Evolutionary conservation across 257 asterid species (phyloP), one percentile per base, ranked within the genome.

Genomic region (Fraxinus anomala): DNA sequence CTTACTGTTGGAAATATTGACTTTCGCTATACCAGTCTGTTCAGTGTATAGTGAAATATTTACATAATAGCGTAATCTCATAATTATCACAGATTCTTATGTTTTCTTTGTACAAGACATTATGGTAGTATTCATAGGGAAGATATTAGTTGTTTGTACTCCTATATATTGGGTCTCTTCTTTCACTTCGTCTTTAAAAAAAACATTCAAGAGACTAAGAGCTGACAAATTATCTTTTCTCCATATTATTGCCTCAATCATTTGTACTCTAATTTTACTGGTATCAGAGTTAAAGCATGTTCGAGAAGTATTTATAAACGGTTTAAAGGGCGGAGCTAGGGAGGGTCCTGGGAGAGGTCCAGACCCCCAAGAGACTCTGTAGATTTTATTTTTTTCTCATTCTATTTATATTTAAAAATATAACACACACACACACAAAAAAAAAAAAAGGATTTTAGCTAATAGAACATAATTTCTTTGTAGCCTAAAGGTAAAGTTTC

Each of bases 1-100:
- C 49, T 77, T 72, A 76, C 75, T 77, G 40, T 37, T 51, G 21
- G 59, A 40, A 67, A 67, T 39, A 61, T 39, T 37, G 47, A 28
- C 68, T 47, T 47, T 47, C 21, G 1, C 59, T 16, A 47, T 16
- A 47, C 6, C 17, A 47, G 21, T 47, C 21, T 16, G 59, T 16
- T 47, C 59, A 0, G 21, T 16, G 21, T 16, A 16, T 16, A 3
- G 8, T 47, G 59, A 47, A 47, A 47, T 47, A 42, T 21, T 44
- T 77, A n/a, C 69, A 34, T 44, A 72, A 42, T 40, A 28, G 21
- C 7, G 8, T 16, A n/a, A 47, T 47, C 28, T 47, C 21, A 16
- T 47, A 47, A 16, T 5, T 47, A 47, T 47, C 7, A 47, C n/a
- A 4, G 59, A 47, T 47, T 47, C 56, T 14, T 14, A 47, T 4